Evolutionary conservation across 129 eudicot species (phyloP), one percentile per base, ranked within the genome.

Genomic region (Flaveria robusta): DNA sequence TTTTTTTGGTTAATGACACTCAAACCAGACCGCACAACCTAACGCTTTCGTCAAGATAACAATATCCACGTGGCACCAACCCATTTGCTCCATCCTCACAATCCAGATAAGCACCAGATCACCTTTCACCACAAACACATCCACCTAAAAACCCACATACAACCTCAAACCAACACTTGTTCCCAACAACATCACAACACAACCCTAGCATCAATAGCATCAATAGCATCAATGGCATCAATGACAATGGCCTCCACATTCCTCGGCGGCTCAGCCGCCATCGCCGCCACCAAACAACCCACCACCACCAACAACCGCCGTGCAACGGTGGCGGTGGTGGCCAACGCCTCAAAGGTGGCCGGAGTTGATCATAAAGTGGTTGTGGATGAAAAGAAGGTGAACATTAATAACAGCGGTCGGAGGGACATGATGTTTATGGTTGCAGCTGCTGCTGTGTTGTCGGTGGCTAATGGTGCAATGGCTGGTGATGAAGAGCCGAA

Each of bases 401-500:
- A 55, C 6, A 86, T 54, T 60, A 81, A 24, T 75, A 70, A 29
- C 72, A 65, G 2, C 49, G 87, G 89, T 4, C 74, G 97, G 81
- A 87, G 99, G 85, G 88, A 86, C 68, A 42, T 91, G 90, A 75
- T 94, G 85, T 86, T 94, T 51, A 91, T 88, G 1, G 77, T 68
- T 9, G 97, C 87, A 7, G 96, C 93, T 0, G 92, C 92, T 0
- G 93, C 88, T 0, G 90, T 85, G 12, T 85, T 85, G 43, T 83
- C 95, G 39, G 27, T 86, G 9, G 92, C 95, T 0, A 83, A 80
- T 34, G 68, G 78, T 14, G 98, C 96, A 1, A 74, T 91, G 88
- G 98, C 97, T 0, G 97, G 73, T 3, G 79, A 80, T 62, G 79
- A 75, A 0, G 98, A 94, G 79, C 97, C 98, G 19, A 83, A 81